A percentile compares a stretch with the other conserved stretches of the same genome.
These are phyloP conservation scores for Aspergillus eucalypticola DNA, from an alignment of 2,329 filamentous ascomycete genomes.

Conservation along the genomic window DNA sequence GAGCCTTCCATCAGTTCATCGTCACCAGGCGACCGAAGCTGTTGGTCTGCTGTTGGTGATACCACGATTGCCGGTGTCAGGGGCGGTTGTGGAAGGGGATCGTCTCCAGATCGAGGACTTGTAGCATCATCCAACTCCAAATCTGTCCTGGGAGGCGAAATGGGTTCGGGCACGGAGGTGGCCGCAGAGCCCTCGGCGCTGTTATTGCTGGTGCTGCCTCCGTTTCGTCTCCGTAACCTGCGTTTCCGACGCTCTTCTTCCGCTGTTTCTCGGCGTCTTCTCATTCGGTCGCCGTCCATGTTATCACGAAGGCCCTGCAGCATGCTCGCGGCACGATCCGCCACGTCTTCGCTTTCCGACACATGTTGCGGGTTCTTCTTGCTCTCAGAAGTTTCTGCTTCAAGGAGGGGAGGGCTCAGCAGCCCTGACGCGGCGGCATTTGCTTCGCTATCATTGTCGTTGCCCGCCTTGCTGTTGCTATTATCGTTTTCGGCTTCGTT, in stretches of 20 bases:
- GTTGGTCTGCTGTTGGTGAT: conserved; percentile 30
- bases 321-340: conserved; percentile 78
- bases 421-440: conserved; percentile 49
- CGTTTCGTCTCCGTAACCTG: conserved; percentile 66
- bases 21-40: conserved; percentile 22
- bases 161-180: conserved; percentile 35
- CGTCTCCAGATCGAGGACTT: conserved; percentile 26
- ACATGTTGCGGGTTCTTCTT: conserved; percentile 38
- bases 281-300: conserved; percentile 56
- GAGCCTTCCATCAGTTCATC: conserved; percentile 24
- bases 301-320: conserved; percentile 78
- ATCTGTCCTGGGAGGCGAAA: conserved; percentile 30
- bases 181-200: conserved; percentile 34
- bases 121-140: conserved; percentile 24
- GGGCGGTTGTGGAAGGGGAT: conserved; percentile 22
- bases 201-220: conserved; percentile 42
- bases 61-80: conserved; percentile 39
- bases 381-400: conserved; percentile 34
- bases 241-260: conserved; percentile 74
- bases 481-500: conserved; percentile 46
- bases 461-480: conserved; percentile 2
- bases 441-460: conserved; percentile 16
- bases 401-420: conserved; percentile 52
- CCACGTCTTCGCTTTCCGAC: conserved; percentile 69
- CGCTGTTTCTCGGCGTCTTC: conserved; percentile 70